Conservation (phyloP, 2,329 filamentous ascomycete species). For the Pseudogymnoascus sp. region DNA sequence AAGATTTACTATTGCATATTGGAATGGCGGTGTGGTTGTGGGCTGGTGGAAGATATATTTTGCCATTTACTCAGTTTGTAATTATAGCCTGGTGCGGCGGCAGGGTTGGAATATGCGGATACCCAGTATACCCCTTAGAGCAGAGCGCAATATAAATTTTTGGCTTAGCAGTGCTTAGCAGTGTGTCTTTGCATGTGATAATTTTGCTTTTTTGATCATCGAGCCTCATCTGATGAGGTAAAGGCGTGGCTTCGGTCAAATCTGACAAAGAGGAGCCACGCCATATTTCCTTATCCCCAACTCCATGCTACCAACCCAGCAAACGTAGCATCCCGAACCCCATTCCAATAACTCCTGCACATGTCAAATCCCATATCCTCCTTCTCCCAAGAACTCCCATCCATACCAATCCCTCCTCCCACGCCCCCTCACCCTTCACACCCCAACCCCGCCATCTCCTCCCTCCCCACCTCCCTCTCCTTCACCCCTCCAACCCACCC, state of each 20-base stretch:
- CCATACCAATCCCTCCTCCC: not conserved
- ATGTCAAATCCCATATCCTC: not conserved
- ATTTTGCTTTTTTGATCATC: not conserved
- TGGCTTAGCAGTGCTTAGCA: not conserved
- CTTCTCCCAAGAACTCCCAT: not conserved
- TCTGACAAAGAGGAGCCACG: not conserved
- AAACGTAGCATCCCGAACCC: not conserved
- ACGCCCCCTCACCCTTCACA: slow-evolving; percentile 12
- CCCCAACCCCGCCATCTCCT: slow-evolving; percentile 67
- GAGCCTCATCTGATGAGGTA: not conserved
- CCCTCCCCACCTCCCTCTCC: slow-evolving; percentile 46
- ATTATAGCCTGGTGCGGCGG: not conserved
- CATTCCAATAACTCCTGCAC: not conserved
- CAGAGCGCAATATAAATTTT: not conserved
- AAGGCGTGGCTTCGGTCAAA: not conserved
- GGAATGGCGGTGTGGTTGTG: not conserved
- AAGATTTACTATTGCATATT: not conserved
- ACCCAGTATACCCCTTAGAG: slow-evolving; percentile 4
- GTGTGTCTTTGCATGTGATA: not conserved
- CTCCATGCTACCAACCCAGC: not conserved
- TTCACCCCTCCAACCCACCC: slow-evolving; percentile 52
- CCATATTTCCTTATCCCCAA: not conserved
- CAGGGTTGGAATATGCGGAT: slow-evolving; percentile 2
- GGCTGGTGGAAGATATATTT: not conserved
- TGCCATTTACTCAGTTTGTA: slow-evolving; percentile 7